Base-by-base conservation (phyloP, 257 asterid genomes). In the Capsicum chinense region DNA sequence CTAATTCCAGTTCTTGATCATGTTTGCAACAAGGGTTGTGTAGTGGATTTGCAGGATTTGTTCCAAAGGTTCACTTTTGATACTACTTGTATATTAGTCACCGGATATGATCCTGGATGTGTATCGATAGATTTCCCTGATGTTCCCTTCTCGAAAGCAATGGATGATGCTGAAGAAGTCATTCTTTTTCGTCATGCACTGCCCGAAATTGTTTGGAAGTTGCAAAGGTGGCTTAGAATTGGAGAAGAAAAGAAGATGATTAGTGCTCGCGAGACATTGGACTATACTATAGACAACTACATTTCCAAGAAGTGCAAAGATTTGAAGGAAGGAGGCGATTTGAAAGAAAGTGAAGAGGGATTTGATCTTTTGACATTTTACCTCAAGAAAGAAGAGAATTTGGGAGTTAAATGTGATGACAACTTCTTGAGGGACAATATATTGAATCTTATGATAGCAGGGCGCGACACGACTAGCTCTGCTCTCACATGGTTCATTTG, bases 401-500 rank as follows among this genome's bases (percentile, higher is more conserved):
- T 62, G 35, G 86, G 50, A 1, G 42, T 83, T 17, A 87, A 66
- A n/a, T 68, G 91, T 15, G 88, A 52, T 76, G 62, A 86, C 56
- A 90, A 86, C 84, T 91, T 90, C 88, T 83, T 91, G 89, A 91
- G 93, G 79, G 95, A 91, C 86, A 90, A 87, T 3, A 78, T 90
- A 14, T 56, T 92, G 67, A 92, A 92, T 62, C 87, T 91, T 9
- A 89, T 92, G 93, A 86, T 92, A 47, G 95, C 95, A 0, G 94
- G 95, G 15, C 86, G 93, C 0, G 93, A 91, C 87, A 89, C 95
- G 3, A 92, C 92, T 0, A 90, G 95, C 58, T 90, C 95, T 6
- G 92, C 90, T n/a, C 89, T 92, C 3, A 92, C 95, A 6, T 92
- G 95, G 95, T 82, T 91, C 15, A 74, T 88, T 9, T 92, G 95